These are phyloP conservation scores for Solidago caesia DNA, from an alignment of 129 eudicot species.

Conservation along the genomic window DNA sequence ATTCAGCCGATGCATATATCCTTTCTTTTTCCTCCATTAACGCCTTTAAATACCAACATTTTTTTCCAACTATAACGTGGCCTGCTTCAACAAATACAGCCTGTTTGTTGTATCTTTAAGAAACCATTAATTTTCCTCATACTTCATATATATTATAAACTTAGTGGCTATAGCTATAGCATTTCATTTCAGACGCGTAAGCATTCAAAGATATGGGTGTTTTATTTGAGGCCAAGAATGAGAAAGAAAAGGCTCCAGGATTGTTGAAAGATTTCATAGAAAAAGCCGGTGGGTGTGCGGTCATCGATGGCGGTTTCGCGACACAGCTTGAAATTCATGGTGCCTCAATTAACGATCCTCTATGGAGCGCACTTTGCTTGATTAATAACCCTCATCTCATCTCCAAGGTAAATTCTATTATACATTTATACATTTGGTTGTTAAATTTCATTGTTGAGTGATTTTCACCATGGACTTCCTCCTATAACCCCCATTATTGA, in stretches of 20 bases:
- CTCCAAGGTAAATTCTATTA: constrained; percentile 37
- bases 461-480: too few species aligned
- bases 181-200: constrained; percentile 2
- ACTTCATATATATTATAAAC: not conserved
- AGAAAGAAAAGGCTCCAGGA: constrained; percentile 23
- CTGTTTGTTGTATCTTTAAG: constrained; percentile 4
- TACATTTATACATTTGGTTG: not conserved
- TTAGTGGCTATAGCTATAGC: not conserved
- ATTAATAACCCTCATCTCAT: constrained; percentile 71
- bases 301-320: constrained; percentile 81
- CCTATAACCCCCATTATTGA: too few species aligned
- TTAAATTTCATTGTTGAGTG: too few species aligned
- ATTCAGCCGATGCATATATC: constrained; percentile 21
- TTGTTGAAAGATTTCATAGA: constrained; percentile 53
- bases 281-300: constrained; percentile 83
- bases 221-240: constrained; percentile 15
- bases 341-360: constrained; percentile 72
- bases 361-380: constrained; percentile 85
- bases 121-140: not conserved
- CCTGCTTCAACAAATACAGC: constrained; percentile 18
- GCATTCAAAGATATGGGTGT: constrained; percentile 21
- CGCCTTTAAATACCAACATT: constrained; percentile 27
- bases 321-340: constrained; percentile 86
- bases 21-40: constrained; percentile 25
- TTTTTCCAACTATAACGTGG: not conserved